Percentiles rank a stretch among this genome's conserved stretches.
These are phyloP conservation scores for Heterobasidion parviporum DNA, from an alignment of 1,284 basidiomycete species.

Conservation along the genomic window DNA sequence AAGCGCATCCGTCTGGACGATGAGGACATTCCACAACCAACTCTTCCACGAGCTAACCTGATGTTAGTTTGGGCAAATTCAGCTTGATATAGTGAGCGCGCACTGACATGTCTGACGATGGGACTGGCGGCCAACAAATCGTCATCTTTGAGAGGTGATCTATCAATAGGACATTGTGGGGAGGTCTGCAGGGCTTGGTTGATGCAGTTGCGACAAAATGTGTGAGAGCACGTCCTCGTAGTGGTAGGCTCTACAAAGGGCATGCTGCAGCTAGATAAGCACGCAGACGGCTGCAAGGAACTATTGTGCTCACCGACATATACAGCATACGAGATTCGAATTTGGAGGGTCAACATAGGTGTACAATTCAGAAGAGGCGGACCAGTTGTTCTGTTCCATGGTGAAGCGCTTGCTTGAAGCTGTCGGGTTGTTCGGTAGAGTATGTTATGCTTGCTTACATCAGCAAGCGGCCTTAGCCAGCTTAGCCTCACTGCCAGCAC, in stretches of 20 bases:
- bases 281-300: background rate
- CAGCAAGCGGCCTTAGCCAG: no score
- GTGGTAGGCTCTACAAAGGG: slow-evolving; percentile 72
- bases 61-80: background rate
- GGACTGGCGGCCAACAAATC: slow-evolving; percentile 58
- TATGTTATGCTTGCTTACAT: no score
- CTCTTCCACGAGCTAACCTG: slow-evolving; percentile 72
- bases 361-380: slow-evolving; percentile 11
- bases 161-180: slow-evolving; percentile 76
- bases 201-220: slow-evolving; percentile 78
- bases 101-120: slow-evolving; percentile 64
- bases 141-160: slow-evolving; percentile 45
- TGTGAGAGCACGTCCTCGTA: slow-evolving; percentile 71
- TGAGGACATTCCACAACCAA: slow-evolving; percentile 68
- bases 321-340: slow-evolving; percentile 71
- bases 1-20: slow-evolving; percentile 46
- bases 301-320: slow-evolving; percentile 54
- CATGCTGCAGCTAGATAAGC: slow-evolving; percentile 28
- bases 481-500: no score
- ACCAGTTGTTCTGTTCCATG: slow-evolving; percentile 2
- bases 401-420: no score
- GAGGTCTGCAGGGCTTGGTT: slow-evolving; percentile 52
- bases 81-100: slow-evolving; percentile 9
- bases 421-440: no score
- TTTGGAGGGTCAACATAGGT: slow-evolving; percentile 51